Conservation (phyloP, 257 asterid genomes). For the Solanum paucissectum region DNA sequence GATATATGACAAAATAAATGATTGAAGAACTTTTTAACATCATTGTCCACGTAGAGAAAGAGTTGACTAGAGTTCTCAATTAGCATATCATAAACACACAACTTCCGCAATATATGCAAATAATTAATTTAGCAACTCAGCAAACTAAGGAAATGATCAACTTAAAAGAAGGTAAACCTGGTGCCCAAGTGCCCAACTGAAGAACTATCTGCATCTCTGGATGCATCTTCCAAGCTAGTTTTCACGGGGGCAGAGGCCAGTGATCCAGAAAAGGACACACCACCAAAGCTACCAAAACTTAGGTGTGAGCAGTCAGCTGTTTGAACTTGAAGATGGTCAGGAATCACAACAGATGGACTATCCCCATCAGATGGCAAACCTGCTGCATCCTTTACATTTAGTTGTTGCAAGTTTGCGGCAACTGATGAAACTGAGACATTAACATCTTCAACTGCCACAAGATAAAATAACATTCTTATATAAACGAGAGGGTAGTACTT, state of each 20-base stretch:
- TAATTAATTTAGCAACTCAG: background rate
- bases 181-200: constrained; percentile 38
- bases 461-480: background rate
- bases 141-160: background rate
- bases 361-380: constrained; percentile 33
- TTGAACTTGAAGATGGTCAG: constrained; percentile 77
- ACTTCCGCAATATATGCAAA: background rate
- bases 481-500: background rate
- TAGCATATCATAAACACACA: background rate
- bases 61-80: background rate
- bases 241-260: constrained; percentile 33
- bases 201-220: constrained; percentile 30
- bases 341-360: constrained; percentile 60
- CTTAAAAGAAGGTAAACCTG: constrained; percentile 31
- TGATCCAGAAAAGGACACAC: constrained; percentile 36
- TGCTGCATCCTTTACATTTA: constrained; percentile 41
- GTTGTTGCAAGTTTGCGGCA: constrained; percentile 42
- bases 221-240: constrained; percentile 35
- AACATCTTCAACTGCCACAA: constrained; percentile 50
- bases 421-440: constrained; percentile 38
- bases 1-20: background rate
- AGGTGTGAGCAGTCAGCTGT: constrained; percentile 73
- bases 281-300: constrained; percentile 80
- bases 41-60: background rate
- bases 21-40: background rate